Evolutionary conservation across 208 protist genomes (phyloP), one percentile per base, ranked within the genome.

Genomic region (Trypanosoma cruzi): DNA sequence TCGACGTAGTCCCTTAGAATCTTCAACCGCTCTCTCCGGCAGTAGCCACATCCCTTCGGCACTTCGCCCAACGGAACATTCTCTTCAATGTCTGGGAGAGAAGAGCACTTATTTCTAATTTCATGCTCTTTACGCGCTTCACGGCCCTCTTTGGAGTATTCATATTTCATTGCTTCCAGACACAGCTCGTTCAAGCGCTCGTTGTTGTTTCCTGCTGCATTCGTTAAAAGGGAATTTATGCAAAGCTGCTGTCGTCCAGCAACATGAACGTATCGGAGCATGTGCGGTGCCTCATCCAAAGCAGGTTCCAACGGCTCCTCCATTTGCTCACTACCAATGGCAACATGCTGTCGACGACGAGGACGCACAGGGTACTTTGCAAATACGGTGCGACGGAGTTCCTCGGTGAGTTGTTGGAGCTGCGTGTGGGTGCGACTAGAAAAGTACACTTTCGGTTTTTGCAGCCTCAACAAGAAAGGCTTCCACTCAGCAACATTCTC

Each of bases 351-450:
- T 22, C 31, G 54, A 26, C 46, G 34, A 22, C 59, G 64, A 32
- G 14, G 36, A 37, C 52, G 48, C 56, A 92, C 59, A 0, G 82
- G 69, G 26, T 88, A 55, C 36, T 73, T 20, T 7, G 75, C 75
- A 79, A 96, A 98, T 18, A 61, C 81, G 2, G 97, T 99, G 10
- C 66, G 49, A 64, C 88, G 86, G 0, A 98, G 66, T 61, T 99
- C 97, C 8, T 88, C 79, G 28, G 96, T 85, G 34, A 99, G 88
- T 66, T 99, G 97, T 22, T 84, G 81, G 24, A 99, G 72, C 68
- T 99, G 97, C 16, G 97, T 97, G 83, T 99, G 98, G 18, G 97
- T 98, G 31, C 98, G 84, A 58, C 92, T 98, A 58, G 94, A 94
- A 63, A 98, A 93, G 77, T 97, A 97, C 4, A 98, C 71, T 69